phyloP scores from a whole-genome alignment of 1,284 basidiomycete species.

The Austroboletus niveus region DNA sequence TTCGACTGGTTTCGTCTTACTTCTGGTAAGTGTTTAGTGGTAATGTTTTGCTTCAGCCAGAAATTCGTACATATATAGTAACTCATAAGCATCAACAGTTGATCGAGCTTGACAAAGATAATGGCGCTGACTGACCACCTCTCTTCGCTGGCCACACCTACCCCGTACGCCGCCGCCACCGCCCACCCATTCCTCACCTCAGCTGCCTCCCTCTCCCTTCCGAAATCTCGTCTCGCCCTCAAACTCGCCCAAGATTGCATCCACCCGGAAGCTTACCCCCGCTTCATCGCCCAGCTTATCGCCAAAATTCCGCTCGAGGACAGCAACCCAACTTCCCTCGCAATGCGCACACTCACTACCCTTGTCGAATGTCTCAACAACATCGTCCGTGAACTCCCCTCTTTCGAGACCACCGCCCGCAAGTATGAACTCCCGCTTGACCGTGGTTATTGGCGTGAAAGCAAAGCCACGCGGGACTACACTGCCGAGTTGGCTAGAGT shows the following conservation, averaged over 20 bases:
- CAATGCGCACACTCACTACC: constrained; percentile 46
- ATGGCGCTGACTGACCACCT: constrained; percentile 26
- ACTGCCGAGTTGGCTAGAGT: constrained; percentile 47
- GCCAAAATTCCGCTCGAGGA: constrained; percentile 50
- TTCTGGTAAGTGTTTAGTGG: no score
- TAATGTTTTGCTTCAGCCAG: no score
- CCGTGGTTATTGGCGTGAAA: constrained; percentile 44
- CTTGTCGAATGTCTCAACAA: constrained; percentile 55
- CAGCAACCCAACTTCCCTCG: constrained; percentile 18
- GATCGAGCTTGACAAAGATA: not conserved
- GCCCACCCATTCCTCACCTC: no score
- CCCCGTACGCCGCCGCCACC: constrained; percentile 47
- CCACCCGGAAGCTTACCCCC: constrained; percentile 56
- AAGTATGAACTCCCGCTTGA: constrained; percentile 44
- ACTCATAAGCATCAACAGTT: no score
- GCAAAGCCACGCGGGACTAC: constrained; percentile 64
- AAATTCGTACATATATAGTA: no score
- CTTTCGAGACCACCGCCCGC: constrained; percentile 55
- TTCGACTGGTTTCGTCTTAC: no score
- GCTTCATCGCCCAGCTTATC: constrained; percentile 58
- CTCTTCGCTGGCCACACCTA: constrained; percentile 34
- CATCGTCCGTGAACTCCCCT: constrained; percentile 57
- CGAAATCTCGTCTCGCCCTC: no score
- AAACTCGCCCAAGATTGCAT: no score
- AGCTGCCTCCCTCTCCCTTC: no score